Evolutionary conservation across 805 yeast species (phyloP).

Genomic region (Candida sithepensis): DNA sequence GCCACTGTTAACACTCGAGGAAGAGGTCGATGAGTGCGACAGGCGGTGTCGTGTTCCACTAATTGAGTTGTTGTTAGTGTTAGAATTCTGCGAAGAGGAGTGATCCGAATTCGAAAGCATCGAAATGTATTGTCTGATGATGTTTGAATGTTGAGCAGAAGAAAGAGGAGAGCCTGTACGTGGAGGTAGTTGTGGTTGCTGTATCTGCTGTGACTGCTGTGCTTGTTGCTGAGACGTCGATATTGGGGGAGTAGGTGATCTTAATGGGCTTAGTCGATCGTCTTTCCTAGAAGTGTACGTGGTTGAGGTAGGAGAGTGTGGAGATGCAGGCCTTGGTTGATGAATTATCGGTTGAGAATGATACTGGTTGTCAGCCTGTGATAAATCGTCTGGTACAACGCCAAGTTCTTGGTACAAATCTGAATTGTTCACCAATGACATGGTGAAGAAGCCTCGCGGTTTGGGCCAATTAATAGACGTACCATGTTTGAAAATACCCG

Average conservation of each 20-base stretch:
- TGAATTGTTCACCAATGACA: conserved; percentile 19
- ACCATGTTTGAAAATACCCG: conserved; percentile 25
- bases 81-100: not conserved
- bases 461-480: conserved; percentile 25
- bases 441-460: conserved; percentile 28
- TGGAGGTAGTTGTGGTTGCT: conserved; percentile 2
- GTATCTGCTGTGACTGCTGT: not conserved
- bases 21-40: conserved; percentile 3
- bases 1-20: conserved; percentile 2
- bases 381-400: conserved; percentile 1
- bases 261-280: not conserved
- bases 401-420: conserved; percentile 6
- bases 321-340: not conserved
- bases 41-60: not conserved
- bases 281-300: not conserved
- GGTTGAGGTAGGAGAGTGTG: not conserved
- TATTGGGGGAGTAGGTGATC: conserved; percentile 6
- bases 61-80: not conserved
- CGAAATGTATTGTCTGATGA: conserved; percentile 3
- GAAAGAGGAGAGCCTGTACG: conserved; percentile 3
- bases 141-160: not conserved
- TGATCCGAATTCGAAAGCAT: conserved; percentile 1
- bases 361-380: not conserved
- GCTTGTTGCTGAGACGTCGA: not conserved
- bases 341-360: not conserved